These are phyloP conservation scores for Besnoitia besnoiti DNA, from an alignment of 169 alveolate species.

Conservation along the genomic window DNA sequence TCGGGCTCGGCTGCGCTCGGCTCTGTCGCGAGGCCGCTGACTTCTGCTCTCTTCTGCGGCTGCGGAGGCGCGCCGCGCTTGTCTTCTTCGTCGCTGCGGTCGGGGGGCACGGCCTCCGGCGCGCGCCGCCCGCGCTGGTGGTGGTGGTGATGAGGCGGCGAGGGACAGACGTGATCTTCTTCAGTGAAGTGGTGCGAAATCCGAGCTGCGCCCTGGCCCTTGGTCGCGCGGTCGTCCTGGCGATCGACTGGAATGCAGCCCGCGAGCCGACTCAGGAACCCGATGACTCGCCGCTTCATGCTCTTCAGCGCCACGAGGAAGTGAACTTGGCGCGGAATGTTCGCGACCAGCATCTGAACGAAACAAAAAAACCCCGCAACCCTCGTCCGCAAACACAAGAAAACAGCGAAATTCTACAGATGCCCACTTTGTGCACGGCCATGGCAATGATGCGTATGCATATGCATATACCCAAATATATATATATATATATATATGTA, in stretches of 20 bases:
- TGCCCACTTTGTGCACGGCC: too few relatives aligned
- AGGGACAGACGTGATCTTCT: background rate
- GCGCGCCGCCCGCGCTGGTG: background rate
- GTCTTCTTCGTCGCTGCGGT: background rate
- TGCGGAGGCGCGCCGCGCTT: too few relatives aligned
- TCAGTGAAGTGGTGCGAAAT: constrained; percentile 65
- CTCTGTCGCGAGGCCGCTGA: too few relatives aligned
- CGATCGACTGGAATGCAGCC: constrained; percentile 90
- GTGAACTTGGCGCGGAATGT: constrained; percentile 88
- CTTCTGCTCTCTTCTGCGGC: too few relatives aligned
- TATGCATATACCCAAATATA: background rate
- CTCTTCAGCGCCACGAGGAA: constrained; percentile 84
- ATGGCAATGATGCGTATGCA: background rate
- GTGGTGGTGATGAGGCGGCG: constrained; percentile 29
- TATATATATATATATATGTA: constrained; percentile 1
- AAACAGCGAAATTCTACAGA: background rate
- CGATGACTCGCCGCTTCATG: constrained; percentile 78
- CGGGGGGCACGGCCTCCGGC: background rate
- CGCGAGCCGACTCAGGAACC: constrained; percentile 84
- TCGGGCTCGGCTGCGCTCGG: too few relatives aligned
- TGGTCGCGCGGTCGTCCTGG: constrained; percentile 86
- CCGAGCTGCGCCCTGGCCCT: constrained; percentile 85
- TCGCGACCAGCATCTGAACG: constrained; percentile 80
- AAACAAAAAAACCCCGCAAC: too few relatives aligned
- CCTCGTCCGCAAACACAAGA: background rate